Percentiles rank a stretch among this genome's conserved stretches.
Evolutionary conservation across 345 rosid genomes (phyloP).

Genomic region (Corymbia maculata): DNA sequence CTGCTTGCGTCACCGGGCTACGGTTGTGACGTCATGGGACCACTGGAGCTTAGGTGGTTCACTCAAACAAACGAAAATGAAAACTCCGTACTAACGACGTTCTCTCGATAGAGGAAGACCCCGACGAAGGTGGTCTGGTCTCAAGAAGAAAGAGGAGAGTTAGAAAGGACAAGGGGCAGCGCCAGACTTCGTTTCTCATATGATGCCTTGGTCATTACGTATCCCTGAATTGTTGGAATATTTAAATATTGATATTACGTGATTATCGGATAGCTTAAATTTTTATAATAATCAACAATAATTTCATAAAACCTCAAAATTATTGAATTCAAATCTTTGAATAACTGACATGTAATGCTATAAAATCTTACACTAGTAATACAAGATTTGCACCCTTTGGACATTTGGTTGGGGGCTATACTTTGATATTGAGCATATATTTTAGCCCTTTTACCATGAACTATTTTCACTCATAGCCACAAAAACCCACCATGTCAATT

Average conservation of each 20-base stretch:
- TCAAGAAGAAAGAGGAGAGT: background rate
- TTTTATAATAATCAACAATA: rapidly evolving
- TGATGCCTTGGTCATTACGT: background rate
- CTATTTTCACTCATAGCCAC: background rate
- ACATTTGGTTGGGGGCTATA: too few relatives aligned
- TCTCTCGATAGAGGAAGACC: too few relatives aligned
- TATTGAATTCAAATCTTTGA: background rate
- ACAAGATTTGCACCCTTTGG: background rate
- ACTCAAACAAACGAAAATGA: background rate
- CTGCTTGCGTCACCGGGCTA: background rate
- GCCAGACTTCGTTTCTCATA: background rate
- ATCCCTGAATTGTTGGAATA: background rate
- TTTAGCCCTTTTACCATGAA: background rate
- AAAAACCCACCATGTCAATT: background rate
- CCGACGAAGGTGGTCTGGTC: background rate
- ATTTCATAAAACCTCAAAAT: too few relatives aligned
- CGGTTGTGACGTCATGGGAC: background rate
- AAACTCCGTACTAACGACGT: background rate
- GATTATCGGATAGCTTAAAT: too few relatives aligned
- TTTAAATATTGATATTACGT: background rate
- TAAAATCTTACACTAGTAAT: background rate
- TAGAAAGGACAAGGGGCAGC: background rate
- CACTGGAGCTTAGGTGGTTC: background rate
- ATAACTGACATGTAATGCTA: rapidly evolving
- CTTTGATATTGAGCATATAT: background rate